Evolutionary conservation across 352 stramenopile species (phyloP), one percentile per base, ranked within the genome.

Genomic region (Phytophthora europaea): DNA sequence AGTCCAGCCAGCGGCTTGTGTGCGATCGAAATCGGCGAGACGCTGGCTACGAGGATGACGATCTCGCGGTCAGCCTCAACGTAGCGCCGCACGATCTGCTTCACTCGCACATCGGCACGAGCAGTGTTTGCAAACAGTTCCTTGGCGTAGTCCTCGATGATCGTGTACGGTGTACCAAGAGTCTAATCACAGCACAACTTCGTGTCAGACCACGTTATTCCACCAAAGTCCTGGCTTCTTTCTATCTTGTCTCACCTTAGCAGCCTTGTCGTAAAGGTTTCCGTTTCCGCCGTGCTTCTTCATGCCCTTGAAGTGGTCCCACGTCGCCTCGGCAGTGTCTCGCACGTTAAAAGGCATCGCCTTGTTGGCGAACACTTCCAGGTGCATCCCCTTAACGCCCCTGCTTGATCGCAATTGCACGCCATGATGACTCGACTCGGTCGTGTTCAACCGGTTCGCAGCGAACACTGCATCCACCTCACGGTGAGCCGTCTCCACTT

Each of bases 71-170:
- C 78, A 12, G 76, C 57, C 50, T 89, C 81, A 2, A 84, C 81
- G 71, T 81, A 88, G 5, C 82, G 81, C 2, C 82, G 75, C 23
- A 89, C 45, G 56, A 90, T 80, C 54, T 89, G 79, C 68, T 86
- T 77, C 9, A 87, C 71, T 23, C 77, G 67, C 52, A 90, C 84
- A 47, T 84, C 70, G 4, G 60, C 70, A 8, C 61, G 62, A 0
- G 62, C 69, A 0, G 61, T 65, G 50, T 81, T 79, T 7, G 75
- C 69, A 20, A 67, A 70, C 28, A 79, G 50, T 23, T 81, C 70
- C 57, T 79, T 76, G 2, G 66, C 71, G 51, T 76, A 76, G 58
- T 76, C 67, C 38, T 81, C 66, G 23, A 73, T 73, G 23, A 81
- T 65, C 4, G 74, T 81, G 61, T 76, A 72, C 20, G 70, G 70